Percentiles rank a stretch among this genome's conserved stretches.
These are phyloP conservation scores for Ganoderma lingzhi DNA, from an alignment of 1,284 basidiomycete genomes.

Conservation along the genomic window DNA sequence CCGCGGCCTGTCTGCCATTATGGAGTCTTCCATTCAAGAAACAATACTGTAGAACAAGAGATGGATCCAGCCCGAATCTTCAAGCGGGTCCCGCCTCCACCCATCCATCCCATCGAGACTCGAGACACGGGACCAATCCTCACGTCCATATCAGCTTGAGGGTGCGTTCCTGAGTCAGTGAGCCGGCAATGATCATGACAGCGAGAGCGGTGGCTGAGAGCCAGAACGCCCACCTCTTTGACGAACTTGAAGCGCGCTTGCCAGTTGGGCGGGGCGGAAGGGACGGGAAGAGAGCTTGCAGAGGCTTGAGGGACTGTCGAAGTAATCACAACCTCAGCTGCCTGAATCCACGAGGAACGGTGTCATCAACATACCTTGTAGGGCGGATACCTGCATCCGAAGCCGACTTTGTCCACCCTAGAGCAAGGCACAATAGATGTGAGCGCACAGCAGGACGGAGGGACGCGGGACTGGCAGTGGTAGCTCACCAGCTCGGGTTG, in stretches of 20 bases:
- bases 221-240: conserved; percentile 37
- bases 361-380: too few species aligned
- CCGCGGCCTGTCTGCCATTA: too few species aligned
- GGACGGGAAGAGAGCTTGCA: conserved; percentile 3
- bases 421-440: neutral
- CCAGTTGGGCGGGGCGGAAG: conserved; percentile 12
- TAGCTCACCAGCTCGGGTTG: conserved; percentile 9
- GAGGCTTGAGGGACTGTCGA: conserved; percentile 4
- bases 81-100: too few species aligned
- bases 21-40: too few species aligned
- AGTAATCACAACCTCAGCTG: neutral
- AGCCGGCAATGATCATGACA: conserved; percentile 1
- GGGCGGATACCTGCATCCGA: conserved; percentile 11
- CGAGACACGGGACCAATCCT: neutral
- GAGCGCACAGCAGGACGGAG: neutral
- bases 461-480: neutral
- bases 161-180: neutral
- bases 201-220: conserved; percentile 12
- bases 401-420: conserved; percentile 8
- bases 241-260: neutral
- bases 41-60: too few species aligned
- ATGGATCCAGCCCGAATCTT: too few species aligned
- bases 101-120: too few species aligned
- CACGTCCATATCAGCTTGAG: neutral
- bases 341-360: too few species aligned